Conservation (phyloP, 1,284 basidiomycete genomes). For the Ceratobasidium sp. region DNA sequence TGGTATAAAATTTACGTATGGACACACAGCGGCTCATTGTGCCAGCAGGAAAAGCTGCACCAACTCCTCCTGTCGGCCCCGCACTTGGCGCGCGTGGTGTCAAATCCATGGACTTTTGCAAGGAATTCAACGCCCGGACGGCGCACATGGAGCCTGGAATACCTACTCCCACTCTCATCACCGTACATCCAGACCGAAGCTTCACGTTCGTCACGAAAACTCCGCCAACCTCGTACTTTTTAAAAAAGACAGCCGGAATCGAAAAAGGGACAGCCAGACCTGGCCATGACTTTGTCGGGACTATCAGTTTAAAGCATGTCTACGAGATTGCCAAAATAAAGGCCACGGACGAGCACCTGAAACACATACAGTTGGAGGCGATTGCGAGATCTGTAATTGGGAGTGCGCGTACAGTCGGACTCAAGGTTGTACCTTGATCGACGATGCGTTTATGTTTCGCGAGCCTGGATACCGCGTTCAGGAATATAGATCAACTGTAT, state of each 20-base stretch:
- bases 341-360: constrained; percentile 84
- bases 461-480: background rate
- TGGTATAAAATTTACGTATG: background rate
- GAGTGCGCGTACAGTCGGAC: constrained; percentile 82
- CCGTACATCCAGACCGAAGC: constrained; percentile 91
- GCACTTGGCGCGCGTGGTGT: constrained; percentile 97
- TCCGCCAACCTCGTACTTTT: constrained; percentile 88
- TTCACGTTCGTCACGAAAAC: constrained; percentile 94
- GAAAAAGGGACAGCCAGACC: constrained; percentile 86
- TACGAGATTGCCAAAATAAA: constrained; percentile 99
- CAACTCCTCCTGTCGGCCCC: constrained; percentile 95
- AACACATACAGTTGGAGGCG: constrained; percentile 80
- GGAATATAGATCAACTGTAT: background rate
- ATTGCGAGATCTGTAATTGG: constrained; percentile 88
- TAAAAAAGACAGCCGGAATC: constrained; percentile 90
- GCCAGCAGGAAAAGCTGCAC: constrained; percentile 92
- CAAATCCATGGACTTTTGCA: constrained; percentile 99
- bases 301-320: constrained; percentile 93
- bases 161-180: constrained; percentile 90
- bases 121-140: constrained; percentile 93
- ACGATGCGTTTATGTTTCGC: background rate
- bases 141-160: constrained; percentile 86
- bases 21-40: constrained; percentile 78
- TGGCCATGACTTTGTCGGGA: constrained; percentile 77
- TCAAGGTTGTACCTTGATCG: constrained; percentile 82